Evolutionary conservation across 1,284 basidiomycete species (phyloP), one percentile per base, ranked within the genome.

Genomic region (Trichosporon ovoides): DNA sequence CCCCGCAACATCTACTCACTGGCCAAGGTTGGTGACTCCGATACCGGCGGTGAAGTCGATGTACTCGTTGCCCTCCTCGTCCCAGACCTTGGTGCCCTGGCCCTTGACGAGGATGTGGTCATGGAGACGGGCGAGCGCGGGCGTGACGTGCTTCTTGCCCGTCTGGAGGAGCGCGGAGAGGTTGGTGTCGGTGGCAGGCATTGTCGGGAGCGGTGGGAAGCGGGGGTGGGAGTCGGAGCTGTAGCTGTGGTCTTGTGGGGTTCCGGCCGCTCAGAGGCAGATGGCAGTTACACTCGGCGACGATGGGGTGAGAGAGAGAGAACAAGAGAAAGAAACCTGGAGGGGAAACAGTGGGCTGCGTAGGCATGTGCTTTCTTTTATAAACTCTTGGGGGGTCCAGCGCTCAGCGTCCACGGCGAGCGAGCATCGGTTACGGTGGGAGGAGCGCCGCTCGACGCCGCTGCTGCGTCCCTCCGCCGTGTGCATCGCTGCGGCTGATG

Each of bases 21-120:
- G 58, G 64, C 56, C 60, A 36, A 60, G 62, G 60, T 61, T 65
- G 54, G 61, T 60, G 38, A 74, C 81, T 37, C 87, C 89, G 66
- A 91, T 92, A n/a, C 90, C 90, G 68, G 82, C 83, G 3, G 87
- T 91, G 68, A 92, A 91, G 77, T 91, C 89, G 52, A 92, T 81
- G 71, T 87, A 70, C 66, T 78, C 80, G 54, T 83, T 81, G 10
- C 88, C 89, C 65, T 89, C 84, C 53, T 84, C 81, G 53, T 63
- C 63, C 54, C 65, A 59, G 28, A 90, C 84, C 71, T 86, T 89
- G 3, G 86, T 85, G n/a, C 90, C 91, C 67, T 86, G 80, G 36
- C 87, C 91, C 68, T 85, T 87, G 56, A 81, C 79, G 77, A 93
- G 85, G 57, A 93, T 81, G 9, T 84, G 85, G 60, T 89, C 68